phyloP scores from a whole-genome alignment of 495 filamentous ascomycete species.

The Cairneyella variabilis region DNA sequence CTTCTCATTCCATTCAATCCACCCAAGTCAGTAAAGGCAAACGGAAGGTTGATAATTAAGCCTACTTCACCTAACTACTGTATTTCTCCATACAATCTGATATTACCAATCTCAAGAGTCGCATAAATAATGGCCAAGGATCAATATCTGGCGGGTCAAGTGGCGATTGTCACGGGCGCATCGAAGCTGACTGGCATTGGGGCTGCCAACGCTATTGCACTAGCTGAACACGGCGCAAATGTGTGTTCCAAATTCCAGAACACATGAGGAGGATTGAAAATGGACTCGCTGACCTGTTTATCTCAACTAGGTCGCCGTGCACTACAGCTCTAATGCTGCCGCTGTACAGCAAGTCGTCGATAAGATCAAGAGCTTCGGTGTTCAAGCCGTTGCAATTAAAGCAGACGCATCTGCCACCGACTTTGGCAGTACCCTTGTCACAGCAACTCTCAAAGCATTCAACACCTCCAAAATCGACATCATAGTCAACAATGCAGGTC shows the following conservation, averaged over 20 bases:
- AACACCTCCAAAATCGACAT: conserved; percentile 34
- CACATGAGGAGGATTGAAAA: conserved; percentile 6
- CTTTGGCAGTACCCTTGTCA: conserved; percentile 30
- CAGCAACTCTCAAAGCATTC: conserved; percentile 30
- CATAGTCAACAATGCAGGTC: conserved; percentile 26
- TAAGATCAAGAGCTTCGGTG: conserved; percentile 12
- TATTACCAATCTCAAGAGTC: too few relatives aligned
- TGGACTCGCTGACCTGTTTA: too few relatives aligned
- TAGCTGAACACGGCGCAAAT: conserved; percentile 26
- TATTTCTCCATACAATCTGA: too few relatives aligned
- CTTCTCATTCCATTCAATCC: too few relatives aligned
- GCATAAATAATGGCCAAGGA: conserved; percentile 6
- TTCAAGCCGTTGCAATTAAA: conserved; percentile 25
- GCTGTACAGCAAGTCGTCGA: conserved; percentile 14
- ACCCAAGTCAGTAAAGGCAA: too few relatives aligned
- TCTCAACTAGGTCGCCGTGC: conserved; percentile 16
- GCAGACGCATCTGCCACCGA: conserved; percentile 27
- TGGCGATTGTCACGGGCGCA: conserved; percentile 27
- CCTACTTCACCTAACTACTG: too few relatives aligned
- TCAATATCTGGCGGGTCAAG: conserved; percentile 17
- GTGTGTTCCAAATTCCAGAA: conserved; percentile 7
- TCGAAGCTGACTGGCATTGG: conserved; percentile 24
- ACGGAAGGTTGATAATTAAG: too few relatives aligned
- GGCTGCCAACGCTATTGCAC: conserved; percentile 16
- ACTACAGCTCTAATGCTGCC: conserved; percentile 21